Evolutionary conservation across 2,329 filamentous ascomycete genomes (phyloP), one percentile per base, ranked within the genome.

Genomic region (Pseudopithomyces maydicus): DNA sequence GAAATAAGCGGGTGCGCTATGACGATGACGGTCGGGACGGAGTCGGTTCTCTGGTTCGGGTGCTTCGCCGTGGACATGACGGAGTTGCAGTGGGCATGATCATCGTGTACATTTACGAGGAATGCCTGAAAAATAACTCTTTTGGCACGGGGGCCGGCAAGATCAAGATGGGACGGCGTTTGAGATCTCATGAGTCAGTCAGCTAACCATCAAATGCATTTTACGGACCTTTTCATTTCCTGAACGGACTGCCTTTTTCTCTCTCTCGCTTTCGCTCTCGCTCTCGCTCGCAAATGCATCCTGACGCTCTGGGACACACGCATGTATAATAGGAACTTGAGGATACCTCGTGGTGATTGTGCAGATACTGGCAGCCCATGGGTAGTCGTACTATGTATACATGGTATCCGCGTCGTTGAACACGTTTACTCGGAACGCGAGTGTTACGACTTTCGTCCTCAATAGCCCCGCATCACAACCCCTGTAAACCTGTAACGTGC

Each of bases 1-100:
- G 82, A 85, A 77, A 75, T 77, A 77, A 74, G 65, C 72, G 71
- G 63, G 57, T 68, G 62, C 61, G 54, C 56, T 52, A 52, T 72
- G 61, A 68, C 64, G 64, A 52, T 72, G 61, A 68, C 64, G 64
- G 63, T 67, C 60, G 65, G 68, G 63, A 61, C 68, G 66, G 66
- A 66, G 63, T 67, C 64, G 69, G 61, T 67, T 66, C 66, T 71
- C 68, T 71, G 66, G 64, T 70, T 64, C 65, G 64, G 59, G 67
- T 68, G 66, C 61, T 68, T 64, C 59, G 71, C 68, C 67, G 69
- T 68, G 65, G 68, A 68, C 63, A 63, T 61, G 45, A 52, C 50
- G 69, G 71, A 68, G 68, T 73, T 70, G 68, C 67, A 70, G 63
- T 68, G 66, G 67, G 69, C 69, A 71, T 72, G 62, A 66, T 70